These are phyloP conservation scores for Carex myosuroides DNA, from an alignment of 176 grass and related monocot genomes.

Conservation along the genomic window DNA sequence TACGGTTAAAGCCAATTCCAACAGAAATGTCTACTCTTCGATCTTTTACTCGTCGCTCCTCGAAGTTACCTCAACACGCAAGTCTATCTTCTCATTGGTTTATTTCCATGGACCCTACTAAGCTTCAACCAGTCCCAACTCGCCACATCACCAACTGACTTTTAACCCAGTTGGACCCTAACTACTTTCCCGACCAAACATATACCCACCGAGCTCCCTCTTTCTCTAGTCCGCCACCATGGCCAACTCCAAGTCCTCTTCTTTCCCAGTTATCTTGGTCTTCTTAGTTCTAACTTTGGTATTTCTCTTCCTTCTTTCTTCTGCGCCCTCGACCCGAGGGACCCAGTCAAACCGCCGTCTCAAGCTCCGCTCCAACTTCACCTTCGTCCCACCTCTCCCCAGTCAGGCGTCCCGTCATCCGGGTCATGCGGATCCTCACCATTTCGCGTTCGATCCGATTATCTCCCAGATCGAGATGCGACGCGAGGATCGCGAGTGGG, in stretches of 20 bases:
- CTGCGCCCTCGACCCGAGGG: conserved; percentile 25
- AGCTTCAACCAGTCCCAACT: neutral
- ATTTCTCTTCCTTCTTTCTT: conserved; percentile 45
- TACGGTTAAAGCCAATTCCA: neutral
- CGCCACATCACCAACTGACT: neutral
- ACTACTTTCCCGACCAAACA: conserved; percentile 3
- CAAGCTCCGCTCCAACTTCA: conserved; percentile 52
- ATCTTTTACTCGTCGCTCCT: neutral
- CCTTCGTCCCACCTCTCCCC: neutral
- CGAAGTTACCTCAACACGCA: neutral
- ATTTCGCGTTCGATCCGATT: conserved; percentile 81
- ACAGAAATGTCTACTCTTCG: neutral
- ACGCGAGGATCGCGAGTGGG: conserved; percentile 82
- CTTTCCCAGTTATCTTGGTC: conserved; percentile 12
- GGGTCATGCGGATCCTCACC: conserved; percentile 2
- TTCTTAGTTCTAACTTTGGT: conserved; percentile 16
- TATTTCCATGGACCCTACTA: neutral
- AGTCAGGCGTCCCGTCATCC: neutral
- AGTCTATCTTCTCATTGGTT: neutral
- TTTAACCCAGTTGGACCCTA: neutral
- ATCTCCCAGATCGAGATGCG: conserved; percentile 67
- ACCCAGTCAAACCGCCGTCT: conserved; percentile 59
- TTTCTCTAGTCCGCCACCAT: neutral
- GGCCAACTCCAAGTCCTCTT: conserved; percentile 4
- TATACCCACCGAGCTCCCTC: neutral